These are phyloP conservation scores for Albatrellus sp. DNA, from an alignment of 1,284 basidiomycete species.

Conservation along the genomic window DNA sequence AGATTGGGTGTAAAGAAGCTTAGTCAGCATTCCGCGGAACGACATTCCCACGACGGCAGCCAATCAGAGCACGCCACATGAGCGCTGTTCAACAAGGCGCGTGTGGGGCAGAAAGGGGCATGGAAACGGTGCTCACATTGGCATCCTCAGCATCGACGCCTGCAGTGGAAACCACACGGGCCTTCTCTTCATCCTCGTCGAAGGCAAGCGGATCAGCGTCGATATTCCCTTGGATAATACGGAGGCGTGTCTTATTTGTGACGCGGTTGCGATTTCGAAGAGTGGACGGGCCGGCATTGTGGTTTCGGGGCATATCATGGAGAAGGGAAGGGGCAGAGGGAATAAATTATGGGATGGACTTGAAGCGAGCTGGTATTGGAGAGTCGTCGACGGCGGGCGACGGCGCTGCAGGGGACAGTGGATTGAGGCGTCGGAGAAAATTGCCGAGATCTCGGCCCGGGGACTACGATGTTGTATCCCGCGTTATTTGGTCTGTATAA, in stretches of 20 bases:
- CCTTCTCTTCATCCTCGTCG: slow-evolving; percentile 76
- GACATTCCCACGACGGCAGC: slow-evolving; percentile 29
- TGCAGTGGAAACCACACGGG: slow-evolving; percentile 43
- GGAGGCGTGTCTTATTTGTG: slow-evolving; percentile 83
- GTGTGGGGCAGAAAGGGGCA: slow-evolving; percentile 22
- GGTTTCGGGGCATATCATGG: slow-evolving; percentile 76
- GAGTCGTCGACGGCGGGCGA: slow-evolving; percentile 11
- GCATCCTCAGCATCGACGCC: slow-evolving; percentile 83
- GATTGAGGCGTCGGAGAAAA: slow-evolving; percentile 12
- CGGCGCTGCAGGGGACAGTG: slow-evolving; percentile 12
- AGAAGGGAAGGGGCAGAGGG: slow-evolving; percentile 18
- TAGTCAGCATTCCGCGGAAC: slow-evolving; percentile 57
- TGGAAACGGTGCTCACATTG: slow-evolving; percentile 51
- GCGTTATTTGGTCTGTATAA: slow-evolving; percentile 5
- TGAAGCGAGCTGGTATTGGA: slow-evolving; percentile 4
- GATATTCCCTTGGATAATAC: slow-evolving; percentile 68
- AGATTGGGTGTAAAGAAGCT: too few relatives aligned
- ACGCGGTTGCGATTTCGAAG: slow-evolving; percentile 78
- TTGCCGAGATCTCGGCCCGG: slow-evolving; percentile 11
- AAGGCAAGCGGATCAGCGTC: slow-evolving; percentile 72
- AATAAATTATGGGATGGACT: slow-evolving; percentile 12
- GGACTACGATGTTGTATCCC: slow-evolving; percentile 6
- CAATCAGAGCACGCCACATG: slow-evolving; percentile 37
- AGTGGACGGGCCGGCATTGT: slow-evolving; percentile 57
- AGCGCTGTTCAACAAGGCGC: slow-evolving; percentile 29